Percentiles rank a stretch among this genome's conserved stretches.
Evolutionary conservation across 2,329 filamentous ascomycete genomes (phyloP).

Genomic region (Exophiala aquamarina): DNA sequence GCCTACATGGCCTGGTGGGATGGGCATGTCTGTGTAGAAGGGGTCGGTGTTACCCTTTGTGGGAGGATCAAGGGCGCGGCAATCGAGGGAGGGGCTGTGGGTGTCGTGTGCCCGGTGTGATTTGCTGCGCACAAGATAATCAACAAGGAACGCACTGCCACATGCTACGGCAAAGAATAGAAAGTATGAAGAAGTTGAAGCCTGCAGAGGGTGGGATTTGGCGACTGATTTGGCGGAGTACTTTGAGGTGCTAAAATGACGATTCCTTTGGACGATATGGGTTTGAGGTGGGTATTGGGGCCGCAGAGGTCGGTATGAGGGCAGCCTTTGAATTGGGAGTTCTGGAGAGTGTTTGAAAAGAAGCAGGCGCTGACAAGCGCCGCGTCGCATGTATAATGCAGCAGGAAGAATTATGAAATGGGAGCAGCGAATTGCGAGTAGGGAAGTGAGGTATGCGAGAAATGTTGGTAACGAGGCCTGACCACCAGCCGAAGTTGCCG

Average conservation of each 20-base stretch:
- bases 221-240: too few species aligned
- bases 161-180: conserved; percentile 17
- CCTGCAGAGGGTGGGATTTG: conserved; percentile 6
- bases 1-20: conserved; percentile 69
- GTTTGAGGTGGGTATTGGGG: conserved; percentile 1
- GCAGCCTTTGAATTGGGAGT: too few species aligned
- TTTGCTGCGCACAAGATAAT: conserved; percentile 11
- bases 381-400: conserved; percentile 18
- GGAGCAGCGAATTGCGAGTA: background rate
- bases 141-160: conserved; percentile 19
- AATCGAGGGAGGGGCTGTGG: conserved; percentile 25
- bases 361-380: conserved; percentile 12
- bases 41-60: conserved; percentile 11
- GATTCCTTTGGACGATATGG: background rate
- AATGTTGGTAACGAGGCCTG: background rate
- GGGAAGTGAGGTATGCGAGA: background rate
- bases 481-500: too few species aligned
- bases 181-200: conserved; percentile 22
- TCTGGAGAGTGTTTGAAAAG: too few species aligned
- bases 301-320: background rate
- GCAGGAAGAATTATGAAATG: background rate
- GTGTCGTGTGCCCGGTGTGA: conserved; percentile 14
- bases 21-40: conserved; percentile 26
- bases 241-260: background rate
- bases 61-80: conserved; percentile 35